Percentiles rank a stretch among this genome's conserved stretches.
Conservation (phyloP, 257 asterid genomes). For the Handroanthus guayacan region DNA sequence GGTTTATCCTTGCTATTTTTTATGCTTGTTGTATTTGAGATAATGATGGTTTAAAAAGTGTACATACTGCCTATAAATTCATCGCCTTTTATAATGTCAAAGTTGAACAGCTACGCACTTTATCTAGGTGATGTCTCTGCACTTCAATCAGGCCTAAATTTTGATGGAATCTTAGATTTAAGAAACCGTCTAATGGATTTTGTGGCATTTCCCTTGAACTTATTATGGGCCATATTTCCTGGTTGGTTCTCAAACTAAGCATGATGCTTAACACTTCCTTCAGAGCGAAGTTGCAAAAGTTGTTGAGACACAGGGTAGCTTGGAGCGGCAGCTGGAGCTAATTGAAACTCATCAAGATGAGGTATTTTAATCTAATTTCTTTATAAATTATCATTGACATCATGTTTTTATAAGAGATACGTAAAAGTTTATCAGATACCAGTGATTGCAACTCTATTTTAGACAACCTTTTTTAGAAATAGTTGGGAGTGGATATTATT, state of each 20-base stretch:
- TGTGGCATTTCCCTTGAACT: conserved; percentile 1
- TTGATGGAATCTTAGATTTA: neutral
- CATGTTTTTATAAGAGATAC: neutral
- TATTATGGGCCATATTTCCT: neutral
- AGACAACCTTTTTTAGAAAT: neutral
- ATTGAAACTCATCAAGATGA: conserved; percentile 97
- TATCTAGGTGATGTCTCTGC: conserved; percentile 4
- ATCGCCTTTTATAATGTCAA: neutral
- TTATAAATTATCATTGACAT: neutral
- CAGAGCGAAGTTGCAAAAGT: conserved; percentile 96
- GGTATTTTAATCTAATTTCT: conserved; percentile 51
- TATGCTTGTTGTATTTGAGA: conserved; percentile 7
- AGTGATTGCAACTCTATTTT: neutral
- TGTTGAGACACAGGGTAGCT: conserved; percentile 79
- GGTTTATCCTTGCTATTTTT: neutral
- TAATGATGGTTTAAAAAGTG: neutral
- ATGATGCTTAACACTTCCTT: conserved; percentile 30
- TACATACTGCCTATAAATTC: conserved; percentile 7
- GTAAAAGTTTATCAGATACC: neutral
- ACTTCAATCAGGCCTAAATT: conserved; percentile 16
- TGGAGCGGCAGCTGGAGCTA: conserved; percentile 93
- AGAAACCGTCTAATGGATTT: conserved; percentile 12
- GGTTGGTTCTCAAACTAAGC: conserved; percentile 23
- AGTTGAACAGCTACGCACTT: conserved; percentile 1
- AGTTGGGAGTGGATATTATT: neutral